These are phyloP conservation scores for Hyphodiscus sp. DNA, from an alignment of 2,329 filamentous ascomycete genomes.

Conservation along the genomic window DNA sequence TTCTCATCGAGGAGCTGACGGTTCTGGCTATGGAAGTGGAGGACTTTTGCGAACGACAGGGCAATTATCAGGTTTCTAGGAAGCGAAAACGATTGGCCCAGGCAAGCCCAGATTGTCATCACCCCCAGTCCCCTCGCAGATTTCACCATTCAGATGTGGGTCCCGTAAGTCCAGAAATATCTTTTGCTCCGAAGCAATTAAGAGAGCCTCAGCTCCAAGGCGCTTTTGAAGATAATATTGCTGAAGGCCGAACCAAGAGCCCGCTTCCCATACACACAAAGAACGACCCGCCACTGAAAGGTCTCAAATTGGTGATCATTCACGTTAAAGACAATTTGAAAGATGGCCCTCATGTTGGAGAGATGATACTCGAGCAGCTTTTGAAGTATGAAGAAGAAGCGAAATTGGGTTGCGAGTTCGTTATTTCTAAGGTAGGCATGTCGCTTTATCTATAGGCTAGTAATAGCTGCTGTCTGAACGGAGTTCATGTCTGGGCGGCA, in stretches of 20 bases:
- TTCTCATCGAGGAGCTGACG: constrained; percentile 72
- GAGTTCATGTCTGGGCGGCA: not conserved
- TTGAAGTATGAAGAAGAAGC: constrained; percentile 48
- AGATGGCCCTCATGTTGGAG: constrained; percentile 59
- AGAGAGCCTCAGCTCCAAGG: not conserved
- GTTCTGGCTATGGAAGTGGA: constrained; percentile 49
- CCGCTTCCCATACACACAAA: not conserved
- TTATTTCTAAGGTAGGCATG: constrained; percentile 62
- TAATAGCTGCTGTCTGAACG: not conserved
- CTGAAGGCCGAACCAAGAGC: not conserved
- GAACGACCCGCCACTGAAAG: constrained; percentile 43
- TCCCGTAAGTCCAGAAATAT: not conserved
- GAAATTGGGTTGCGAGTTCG: constrained; percentile 71
- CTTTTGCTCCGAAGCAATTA: not conserved
- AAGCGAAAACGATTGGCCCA: constrained; percentile 56
- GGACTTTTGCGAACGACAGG: constrained; percentile 8
- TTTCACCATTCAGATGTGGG: not conserved
- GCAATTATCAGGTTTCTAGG: constrained; percentile 37
- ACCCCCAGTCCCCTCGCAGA: not conserved
- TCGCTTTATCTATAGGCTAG: constrained; percentile 33
- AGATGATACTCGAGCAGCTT: constrained; percentile 66
- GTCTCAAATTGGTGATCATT: constrained; percentile 78
- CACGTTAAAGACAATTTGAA: constrained; percentile 84
- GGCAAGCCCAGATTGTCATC: constrained; percentile 29
- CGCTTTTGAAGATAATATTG: not conserved